Evolutionary conservation across 371 early-diverging fungal species (phyloP), one percentile per base, ranked within the genome.

Genomic region (Parasitella parasitica): DNA sequence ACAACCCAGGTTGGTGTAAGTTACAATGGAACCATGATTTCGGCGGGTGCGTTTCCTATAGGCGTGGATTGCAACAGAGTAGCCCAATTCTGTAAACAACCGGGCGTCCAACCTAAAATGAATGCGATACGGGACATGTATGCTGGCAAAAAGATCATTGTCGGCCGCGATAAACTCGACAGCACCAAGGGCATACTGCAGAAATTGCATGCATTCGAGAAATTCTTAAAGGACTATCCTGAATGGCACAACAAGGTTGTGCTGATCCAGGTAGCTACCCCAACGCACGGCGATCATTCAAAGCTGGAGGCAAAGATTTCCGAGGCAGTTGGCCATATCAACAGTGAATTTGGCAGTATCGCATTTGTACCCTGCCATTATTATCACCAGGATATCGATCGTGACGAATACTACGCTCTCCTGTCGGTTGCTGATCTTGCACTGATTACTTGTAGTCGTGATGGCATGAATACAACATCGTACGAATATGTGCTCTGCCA

Each of bases 401-500:
- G 90, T 36, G 93, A 93, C 65, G 99, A 99, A 67, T 96, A 99
- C 65, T 94, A 93, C 78, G 99, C 99, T 0, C 77, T 99, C 30
- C 81, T 99, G 32, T 87, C 90, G 12, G 86, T 94, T 3, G 98
- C 97, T 26, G 99, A 99, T 75, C 90, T 94, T 3, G 95, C 93
- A 35, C 72, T 99, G 27, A 94, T 99, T 57, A 99, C 99, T 0
- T 88, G 93, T 43, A 82, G 98, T 11, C 86, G 98, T 22, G 99
- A 99, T 74, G 99, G 99, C 51, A 99, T 99, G 99, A 99, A 99
- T 82, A 93, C 99, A 8, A 98, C 97, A 3, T 91, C 95, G 24
- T 90, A 98, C 35, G 99, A 99, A 74, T 99, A 94, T 77, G 87
- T 99, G 46, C 88, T 98, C 39, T 99, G 97, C 77, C 98, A 98